phyloP scores from a whole-genome alignment of 768 basidiomycete species.

The Jaapia argillacea region DNA sequence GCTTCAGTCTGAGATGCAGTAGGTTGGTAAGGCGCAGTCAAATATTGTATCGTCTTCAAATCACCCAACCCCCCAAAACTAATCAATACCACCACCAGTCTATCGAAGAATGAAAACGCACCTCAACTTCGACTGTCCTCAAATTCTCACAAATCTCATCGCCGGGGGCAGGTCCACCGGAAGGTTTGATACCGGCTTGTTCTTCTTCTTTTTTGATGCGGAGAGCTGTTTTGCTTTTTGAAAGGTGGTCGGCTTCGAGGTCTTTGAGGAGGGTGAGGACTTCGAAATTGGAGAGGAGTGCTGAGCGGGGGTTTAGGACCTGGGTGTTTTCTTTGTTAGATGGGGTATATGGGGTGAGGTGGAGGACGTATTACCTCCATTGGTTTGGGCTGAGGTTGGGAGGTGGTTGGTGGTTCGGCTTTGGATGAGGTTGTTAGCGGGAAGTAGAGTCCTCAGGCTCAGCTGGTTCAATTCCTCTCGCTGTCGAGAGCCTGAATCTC shows the following conservation, averaged over 20 bases:
- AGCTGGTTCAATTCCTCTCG: too few relatives aligned
- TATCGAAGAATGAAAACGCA: constrained; percentile 18
- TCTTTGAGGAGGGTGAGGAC: constrained; percentile 70
- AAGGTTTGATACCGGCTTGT: constrained; percentile 23
- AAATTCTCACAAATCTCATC: constrained; percentile 72
- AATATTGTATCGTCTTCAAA: constrained; percentile 73
- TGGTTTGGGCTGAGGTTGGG: neutral
- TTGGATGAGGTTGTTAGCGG: too few relatives aligned
- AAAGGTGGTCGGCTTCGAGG: constrained; percentile 64
- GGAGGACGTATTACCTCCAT: constrained; percentile 7
- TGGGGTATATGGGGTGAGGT: neutral
- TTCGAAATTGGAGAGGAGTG: constrained; percentile 86
- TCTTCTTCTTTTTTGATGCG: constrained; percentile 77
- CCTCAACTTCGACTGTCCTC: constrained; percentile 81
- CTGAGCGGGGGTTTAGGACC: constrained; percentile 62
- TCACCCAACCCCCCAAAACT: too few relatives aligned
- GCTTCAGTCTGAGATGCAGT: constrained; percentile 53
- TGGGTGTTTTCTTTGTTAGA: constrained; percentile 14
- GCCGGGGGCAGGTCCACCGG: constrained; percentile 19
- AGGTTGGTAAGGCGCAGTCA: constrained; percentile 67
- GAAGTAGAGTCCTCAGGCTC: too few relatives aligned
- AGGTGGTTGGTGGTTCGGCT: too few relatives aligned
- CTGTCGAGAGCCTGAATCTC: too few relatives aligned
- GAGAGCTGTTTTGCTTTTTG: constrained; percentile 57
- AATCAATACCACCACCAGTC: neutral